phyloP scores from a whole-genome alignment of 2,329 filamentous ascomycete genomes.

The Stemphylium vesicarium region DNA sequence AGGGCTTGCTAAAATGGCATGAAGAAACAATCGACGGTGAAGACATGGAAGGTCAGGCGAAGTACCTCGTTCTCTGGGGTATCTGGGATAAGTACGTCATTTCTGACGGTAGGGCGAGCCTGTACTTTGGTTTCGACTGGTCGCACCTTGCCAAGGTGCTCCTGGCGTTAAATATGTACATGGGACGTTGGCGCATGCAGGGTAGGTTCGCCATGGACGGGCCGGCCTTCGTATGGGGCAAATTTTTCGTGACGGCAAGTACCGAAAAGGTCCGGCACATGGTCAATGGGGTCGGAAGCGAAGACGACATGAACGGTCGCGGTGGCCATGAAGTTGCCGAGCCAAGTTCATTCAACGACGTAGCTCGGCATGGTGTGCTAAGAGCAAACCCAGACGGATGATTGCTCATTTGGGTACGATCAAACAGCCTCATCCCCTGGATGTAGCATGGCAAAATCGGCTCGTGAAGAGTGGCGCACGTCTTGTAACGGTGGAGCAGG shows the following conservation, averaged over 20 bases:
- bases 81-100: slow-evolving; percentile 23
- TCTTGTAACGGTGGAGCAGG: slow-evolving; percentile 3
- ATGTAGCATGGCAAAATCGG: slow-evolving; percentile 11
- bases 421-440: slow-evolving; percentile 5
- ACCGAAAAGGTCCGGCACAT: slow-evolving; percentile 6
- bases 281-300: neutral
- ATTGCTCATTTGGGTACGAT: slow-evolving; percentile 4
- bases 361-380: neutral
- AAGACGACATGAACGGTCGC: neutral
- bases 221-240: slow-evolving; percentile 31
- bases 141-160: slow-evolving; percentile 31
- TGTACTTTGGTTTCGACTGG: slow-evolving; percentile 33
- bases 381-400: neutral
- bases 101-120: slow-evolving; percentile 7
- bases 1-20: slow-evolving; percentile 33
- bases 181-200: slow-evolving; percentile 39
- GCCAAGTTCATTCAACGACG: neutral
- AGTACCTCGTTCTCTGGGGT: slow-evolving; percentile 28
- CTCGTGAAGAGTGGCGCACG: slow-evolving; percentile 8
- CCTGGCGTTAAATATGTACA: slow-evolving; percentile 37
- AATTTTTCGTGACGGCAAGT: slow-evolving; percentile 18
- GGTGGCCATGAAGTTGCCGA: neutral
- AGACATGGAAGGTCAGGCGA: slow-evolving; percentile 3
- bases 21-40: slow-evolving; percentile 21
- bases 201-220: slow-evolving; percentile 31